phyloP scores from a whole-genome alignment of 768 basidiomycete genomes.

The Boletus rex-veris region DNA sequence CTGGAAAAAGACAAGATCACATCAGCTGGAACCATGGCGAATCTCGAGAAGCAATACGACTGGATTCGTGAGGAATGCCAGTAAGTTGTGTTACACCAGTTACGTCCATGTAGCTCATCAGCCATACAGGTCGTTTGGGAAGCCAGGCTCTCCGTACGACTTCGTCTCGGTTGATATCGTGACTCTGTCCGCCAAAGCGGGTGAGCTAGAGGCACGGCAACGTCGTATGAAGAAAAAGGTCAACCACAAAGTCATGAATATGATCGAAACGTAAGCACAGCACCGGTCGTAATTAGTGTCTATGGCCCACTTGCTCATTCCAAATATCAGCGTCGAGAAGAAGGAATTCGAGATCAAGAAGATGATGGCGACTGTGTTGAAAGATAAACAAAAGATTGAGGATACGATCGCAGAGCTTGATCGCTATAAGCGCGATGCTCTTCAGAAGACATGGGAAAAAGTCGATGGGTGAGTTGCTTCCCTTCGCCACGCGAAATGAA shows the following conservation, averaged over 20 bases:
- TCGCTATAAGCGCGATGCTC: constrained; percentile 87
- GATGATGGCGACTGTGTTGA: constrained; percentile 82
- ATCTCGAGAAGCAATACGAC: constrained; percentile 75
- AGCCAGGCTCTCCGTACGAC: constrained; percentile 76
- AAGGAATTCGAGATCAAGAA: constrained; percentile 82
- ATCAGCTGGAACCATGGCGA: constrained; percentile 48
- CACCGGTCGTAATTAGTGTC: background rate
- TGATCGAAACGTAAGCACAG: constrained; percentile 81
- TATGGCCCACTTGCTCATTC: background rate
- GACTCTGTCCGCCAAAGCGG: constrained; percentile 57
- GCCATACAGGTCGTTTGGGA: constrained; percentile 71
- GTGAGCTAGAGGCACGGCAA: constrained; percentile 73
- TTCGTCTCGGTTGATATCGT: constrained; percentile 64
- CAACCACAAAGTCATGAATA: constrained; percentile 92
- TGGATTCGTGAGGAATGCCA: constrained; percentile 90
- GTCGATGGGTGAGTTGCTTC: constrained; percentile 69
- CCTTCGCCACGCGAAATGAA: background rate
- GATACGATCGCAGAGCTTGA: constrained; percentile 91
- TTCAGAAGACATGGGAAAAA: constrained; percentile 94
- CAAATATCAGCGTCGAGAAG: constrained; percentile 76
- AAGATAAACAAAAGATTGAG: constrained; percentile 94
- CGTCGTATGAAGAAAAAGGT: constrained; percentile 92
- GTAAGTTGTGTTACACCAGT: constrained; percentile 45
- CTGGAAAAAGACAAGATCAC: constrained; percentile 63
- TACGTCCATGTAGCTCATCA: background rate